Base-by-base conservation (phyloP, 1,284 basidiomycete genomes). In the Ceratobasidium theobromae region DNA sequence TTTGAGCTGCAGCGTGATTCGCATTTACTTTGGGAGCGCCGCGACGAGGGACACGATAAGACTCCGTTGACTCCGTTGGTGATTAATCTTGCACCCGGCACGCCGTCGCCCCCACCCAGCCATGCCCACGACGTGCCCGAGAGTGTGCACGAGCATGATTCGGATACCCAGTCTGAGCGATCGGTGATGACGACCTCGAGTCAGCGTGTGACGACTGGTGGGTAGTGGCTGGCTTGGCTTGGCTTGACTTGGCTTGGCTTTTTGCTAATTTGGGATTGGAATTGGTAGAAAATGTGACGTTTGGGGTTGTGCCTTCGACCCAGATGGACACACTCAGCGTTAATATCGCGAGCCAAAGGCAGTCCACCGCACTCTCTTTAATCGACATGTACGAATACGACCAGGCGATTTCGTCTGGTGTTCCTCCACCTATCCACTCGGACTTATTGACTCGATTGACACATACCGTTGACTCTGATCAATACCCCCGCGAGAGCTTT, bases 341-440 rank as follows among this genome's bases (percentile, higher is more conserved):
- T 35, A 40, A 51, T 25, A 32, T 28, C 23, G 57, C 12, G 16
- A 38, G 33, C 46, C 21, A 18, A 18, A 32, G 41, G n/a, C 57
- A 62, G n/a, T 62, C 57, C 1, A 41, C 57, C 27, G 57, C 57
- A 12, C 57, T 62, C 23, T 62, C 57, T 4, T 33, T 62, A n/a
- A 62, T 62, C 46, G 57, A 62, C 45, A 62, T 62, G 57, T 62
- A 62, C 46, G 57, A 62, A 45, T 62, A 62, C 40, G 57, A 62
- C 30, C 32, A 23, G 5, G 49, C 57, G 12, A 21, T 62, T 46
- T 21, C 57, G 46, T 62, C 57, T 9, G 51, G 57, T n/a, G n/a
- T 14, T 62, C 57, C 6, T 46, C 57, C 57, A 62, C 49, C 32
- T n/a, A n/a, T 49, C 57, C 28, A 45, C 57, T 16, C 57, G 38